Evolutionary conservation across 108 stramenopile species (phyloP).

Genomic region (Pseudonitzschia pungens): DNA sequence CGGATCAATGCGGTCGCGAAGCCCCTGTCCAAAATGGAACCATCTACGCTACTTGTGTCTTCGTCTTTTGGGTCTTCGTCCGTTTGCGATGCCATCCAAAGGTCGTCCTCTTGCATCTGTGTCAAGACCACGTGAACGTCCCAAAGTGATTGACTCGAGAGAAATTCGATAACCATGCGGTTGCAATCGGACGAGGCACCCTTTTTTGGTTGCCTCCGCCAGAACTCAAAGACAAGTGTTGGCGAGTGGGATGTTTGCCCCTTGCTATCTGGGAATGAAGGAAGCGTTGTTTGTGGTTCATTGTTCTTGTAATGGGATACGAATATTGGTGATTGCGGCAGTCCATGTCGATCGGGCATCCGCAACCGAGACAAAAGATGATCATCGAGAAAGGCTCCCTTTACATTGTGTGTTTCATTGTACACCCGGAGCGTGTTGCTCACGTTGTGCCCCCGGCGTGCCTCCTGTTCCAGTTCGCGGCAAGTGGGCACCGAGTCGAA

Average conservation of each 20-base stretch:
- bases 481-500: slow-evolving; percentile 59
- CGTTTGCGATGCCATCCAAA: slow-evolving; percentile 25
- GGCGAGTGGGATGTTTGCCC: not conserved
- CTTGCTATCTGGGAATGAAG: not conserved
- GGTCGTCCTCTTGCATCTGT: slow-evolving; percentile 52
- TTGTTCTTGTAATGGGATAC: not conserved
- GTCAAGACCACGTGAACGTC: slow-evolving; percentile 72
- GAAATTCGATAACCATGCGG: slow-evolving; percentile 73
- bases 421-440: slow-evolving; percentile 45
- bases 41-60: not conserved
- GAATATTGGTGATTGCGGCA: slow-evolving; percentile 32
- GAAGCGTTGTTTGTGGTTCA: not conserved
- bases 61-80: not conserved
- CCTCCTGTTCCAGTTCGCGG: slow-evolving; percentile 43
- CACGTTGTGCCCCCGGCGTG: slow-evolving; percentile 29
- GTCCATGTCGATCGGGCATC: slow-evolving; percentile 63
- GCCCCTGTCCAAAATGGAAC: not conserved
- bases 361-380: slow-evolving; percentile 59
- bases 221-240: slow-evolving; percentile 67
- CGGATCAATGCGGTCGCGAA: not conserved
- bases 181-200: slow-evolving; percentile 45
- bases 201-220: slow-evolving; percentile 52
- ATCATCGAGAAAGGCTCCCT: slow-evolving; percentile 39
- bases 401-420: slow-evolving; percentile 33
- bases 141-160: slow-evolving; percentile 61